Conservation (phyloP, 495 filamentous ascomycete genomes). For the Lophiostoma macrostomum region DNA sequence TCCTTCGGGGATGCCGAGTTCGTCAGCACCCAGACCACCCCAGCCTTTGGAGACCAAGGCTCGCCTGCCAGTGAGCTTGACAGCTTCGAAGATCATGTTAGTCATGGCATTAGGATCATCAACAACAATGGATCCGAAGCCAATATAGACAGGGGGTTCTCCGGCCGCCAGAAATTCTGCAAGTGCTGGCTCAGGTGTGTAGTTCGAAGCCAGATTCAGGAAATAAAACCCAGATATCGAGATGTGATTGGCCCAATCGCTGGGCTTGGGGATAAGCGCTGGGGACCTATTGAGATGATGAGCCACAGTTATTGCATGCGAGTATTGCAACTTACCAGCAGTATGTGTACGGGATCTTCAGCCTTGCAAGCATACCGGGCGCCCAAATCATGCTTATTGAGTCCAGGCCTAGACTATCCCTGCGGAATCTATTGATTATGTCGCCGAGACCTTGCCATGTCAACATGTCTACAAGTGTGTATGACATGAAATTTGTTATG, state of each 20-base stretch:
- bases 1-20: conserved; percentile 43
- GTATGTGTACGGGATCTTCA: conserved; percentile 60
- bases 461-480: conserved; percentile 60
- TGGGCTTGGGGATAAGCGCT: conserved; percentile 59
- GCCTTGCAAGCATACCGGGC: conserved; percentile 43
- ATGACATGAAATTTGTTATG: conserved; percentile 57
- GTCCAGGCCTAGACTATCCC: conserved; percentile 52
- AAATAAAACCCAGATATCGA: conserved; percentile 64
- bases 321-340: conserved; percentile 46
- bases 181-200: conserved; percentile 52
- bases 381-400: conserved; percentile 52
- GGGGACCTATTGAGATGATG: conserved; percentile 47
- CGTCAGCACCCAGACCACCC: conserved; percentile 55
- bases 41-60: conserved; percentile 64
- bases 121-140: conserved; percentile 66
- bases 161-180: conserved; percentile 52
- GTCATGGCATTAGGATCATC: conserved; percentile 57
- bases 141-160: conserved; percentile 61
- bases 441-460: conserved; percentile 67
- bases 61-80: conserved; percentile 49
- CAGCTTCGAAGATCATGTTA: conserved; percentile 53
- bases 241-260: conserved; percentile 59
- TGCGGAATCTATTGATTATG: conserved; percentile 56
- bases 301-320: not conserved
- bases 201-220: conserved; percentile 48